A percentile compares a stretch with the other conserved stretches of the same genome.
phyloP scores from a whole-genome alignment of 257 asterid species.

The Eustoma russellianum region DNA sequence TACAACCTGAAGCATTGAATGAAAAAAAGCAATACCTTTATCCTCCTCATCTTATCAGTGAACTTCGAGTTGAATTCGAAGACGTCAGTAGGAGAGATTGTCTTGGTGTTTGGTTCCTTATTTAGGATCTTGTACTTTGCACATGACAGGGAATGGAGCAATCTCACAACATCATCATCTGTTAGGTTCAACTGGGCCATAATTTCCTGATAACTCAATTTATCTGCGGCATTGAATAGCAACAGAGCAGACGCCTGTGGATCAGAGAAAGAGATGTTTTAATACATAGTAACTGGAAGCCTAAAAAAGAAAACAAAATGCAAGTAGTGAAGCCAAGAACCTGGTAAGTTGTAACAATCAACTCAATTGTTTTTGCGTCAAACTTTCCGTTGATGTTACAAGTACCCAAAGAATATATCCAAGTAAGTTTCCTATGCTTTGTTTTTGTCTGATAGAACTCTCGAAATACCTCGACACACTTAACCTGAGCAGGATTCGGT shows the following conservation, averaged over 20 bases:
- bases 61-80: conserved; percentile 89
- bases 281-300: not conserved
- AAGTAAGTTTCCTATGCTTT: conserved; percentile 91
- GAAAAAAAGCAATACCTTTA: conserved; percentile 46
- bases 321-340: conserved; percentile 21
- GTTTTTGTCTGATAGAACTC: conserved; percentile 98
- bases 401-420: conserved; percentile 94
- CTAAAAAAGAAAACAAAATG: conserved; percentile 5
- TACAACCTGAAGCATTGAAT: not conserved
- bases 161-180: conserved; percentile 89
- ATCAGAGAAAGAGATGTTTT: conserved; percentile 2
- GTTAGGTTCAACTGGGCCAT: conserved; percentile 77
- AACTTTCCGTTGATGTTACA: conserved; percentile 90
- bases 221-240: conserved; percentile 81
- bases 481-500: conserved; percentile 44
- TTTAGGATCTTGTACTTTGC: conserved; percentile 83
- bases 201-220: conserved; percentile 83
- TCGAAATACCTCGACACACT: conserved; percentile 84
- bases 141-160: conserved; percentile 97
- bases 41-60: conserved; percentile 94
- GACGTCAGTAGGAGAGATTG: conserved; percentile 67
- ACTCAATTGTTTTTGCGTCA: conserved; percentile 81
- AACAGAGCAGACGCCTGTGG: conserved; percentile 81
- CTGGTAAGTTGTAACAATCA: conserved; percentile 92
- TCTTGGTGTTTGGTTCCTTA: conserved; percentile 88